phyloP scores from a whole-genome alignment of 2,329 filamentous ascomycete genomes.

The Fusarium pseudocircinatum region DNA sequence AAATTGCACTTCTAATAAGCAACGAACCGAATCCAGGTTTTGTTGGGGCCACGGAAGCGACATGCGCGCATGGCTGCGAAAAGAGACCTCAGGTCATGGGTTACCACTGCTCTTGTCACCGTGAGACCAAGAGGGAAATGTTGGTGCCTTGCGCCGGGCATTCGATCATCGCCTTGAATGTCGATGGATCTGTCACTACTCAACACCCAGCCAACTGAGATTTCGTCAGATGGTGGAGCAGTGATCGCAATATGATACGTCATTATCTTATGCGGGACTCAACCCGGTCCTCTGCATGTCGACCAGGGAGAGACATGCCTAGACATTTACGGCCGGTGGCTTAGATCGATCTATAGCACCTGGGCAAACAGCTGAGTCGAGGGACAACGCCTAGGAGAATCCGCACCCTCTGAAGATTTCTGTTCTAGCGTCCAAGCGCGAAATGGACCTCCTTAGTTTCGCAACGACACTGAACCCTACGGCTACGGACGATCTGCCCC shows the following conservation, averaged over 20 bases:
- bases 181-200: constrained; percentile 11
- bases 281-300: constrained; percentile 33
- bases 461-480: not conserved
- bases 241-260: constrained; percentile 42
- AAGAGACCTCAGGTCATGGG: not conserved
- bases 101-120: not conserved
- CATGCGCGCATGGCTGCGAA: constrained; percentile 5
- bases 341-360: constrained; percentile 25
- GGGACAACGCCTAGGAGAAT: constrained; percentile 19
- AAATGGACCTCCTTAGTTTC: not conserved
- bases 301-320: constrained; percentile 24
- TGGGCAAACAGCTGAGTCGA: constrained; percentile 6
- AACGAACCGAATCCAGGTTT: constrained; percentile 16
- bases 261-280: constrained; percentile 35
- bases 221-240: constrained; percentile 21
- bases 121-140: not conserved
- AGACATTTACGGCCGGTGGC: constrained; percentile 15
- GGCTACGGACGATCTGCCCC: constrained; percentile 1
- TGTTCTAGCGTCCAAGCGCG: constrained; percentile 1
- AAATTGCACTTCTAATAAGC: constrained; percentile 24
- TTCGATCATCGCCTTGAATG: constrained; percentile 2
- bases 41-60: constrained; percentile 11
- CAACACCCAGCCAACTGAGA: not conserved
- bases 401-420: constrained; percentile 2
- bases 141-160: not conserved